Evolutionary conservation across 108 stramenopile genomes (phyloP), one percentile per base, ranked within the genome.

Genomic region (Conticribra weissflogii): DNA sequence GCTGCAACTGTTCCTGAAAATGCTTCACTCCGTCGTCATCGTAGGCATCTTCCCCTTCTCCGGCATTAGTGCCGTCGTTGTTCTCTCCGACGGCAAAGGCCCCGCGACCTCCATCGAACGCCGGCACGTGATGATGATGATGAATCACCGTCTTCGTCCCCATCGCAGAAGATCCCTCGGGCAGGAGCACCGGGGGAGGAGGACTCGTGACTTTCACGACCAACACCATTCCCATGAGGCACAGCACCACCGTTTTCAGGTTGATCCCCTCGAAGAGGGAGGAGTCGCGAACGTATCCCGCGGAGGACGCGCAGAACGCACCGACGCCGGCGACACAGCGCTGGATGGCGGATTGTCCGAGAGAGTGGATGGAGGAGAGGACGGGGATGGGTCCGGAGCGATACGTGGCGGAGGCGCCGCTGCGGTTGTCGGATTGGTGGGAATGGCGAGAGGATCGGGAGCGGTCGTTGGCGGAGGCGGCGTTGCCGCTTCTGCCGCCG

Each of bases 201-300:
- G 56, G 44, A 16, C 30, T 17, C 33, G 46, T 57, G 44, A 58
- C n/a, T 57, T 48, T 69, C 23, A 59, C 44, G 0, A 69, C 24
- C 57, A 69, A 15, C 12, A 54, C 61, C 74, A 76, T 67, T 25
- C 47, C 74, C 18, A 76, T 27, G 32, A 67, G 19, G 36, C 74
- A 76, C 47, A 76, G 33, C 7, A 67, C n/a, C 14, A 76, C 74
- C n/a, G 74, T 76, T 47, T 68, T 76, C 27, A 54, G 15, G 36
- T 60, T 61, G n/a, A 60, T 33, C 14, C 66, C 74, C 0, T 76
- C 74, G 15, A 66, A 27, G 2, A 60, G 27, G 36, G 5, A 9
- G 36, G 36, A 41, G 36, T 5, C 5, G 36, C 12, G 36, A 9
- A 12, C 36, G 12, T 12, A 41, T 41, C 12, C 36, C 36, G 12